Evolutionary conservation across 306 rosid species (phyloP).

Genomic region (Gleditsia sinensis): DNA sequence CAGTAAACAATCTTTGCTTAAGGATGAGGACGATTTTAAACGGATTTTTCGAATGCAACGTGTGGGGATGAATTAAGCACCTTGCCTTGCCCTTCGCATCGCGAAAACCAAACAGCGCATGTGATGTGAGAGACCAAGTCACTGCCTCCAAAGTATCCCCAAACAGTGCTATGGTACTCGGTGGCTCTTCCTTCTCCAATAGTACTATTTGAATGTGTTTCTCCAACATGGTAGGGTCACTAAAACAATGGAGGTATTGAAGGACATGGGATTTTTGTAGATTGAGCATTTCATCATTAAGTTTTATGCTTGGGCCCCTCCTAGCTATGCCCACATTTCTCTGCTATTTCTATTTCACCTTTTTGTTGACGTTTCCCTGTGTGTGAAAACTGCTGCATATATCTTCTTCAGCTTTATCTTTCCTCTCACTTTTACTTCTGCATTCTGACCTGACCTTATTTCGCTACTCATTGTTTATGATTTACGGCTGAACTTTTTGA

Average conservation of each 20-base stretch:
- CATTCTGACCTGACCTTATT: not conserved
- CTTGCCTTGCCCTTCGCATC: slow-evolving; percentile 13
- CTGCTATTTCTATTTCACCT: too few species aligned
- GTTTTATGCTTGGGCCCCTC: too few species aligned
- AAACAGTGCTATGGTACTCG: too few species aligned
- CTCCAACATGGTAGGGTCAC: too few species aligned
- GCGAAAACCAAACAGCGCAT: slow-evolving; percentile 32
- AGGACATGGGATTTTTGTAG: not conserved
- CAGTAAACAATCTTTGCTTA: too few species aligned
- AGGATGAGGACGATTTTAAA: slow-evolving; percentile 30
- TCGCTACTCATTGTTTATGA: not conserved
- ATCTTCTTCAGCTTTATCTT: slow-evolving; percentile 19
- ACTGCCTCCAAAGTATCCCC: too few species aligned
- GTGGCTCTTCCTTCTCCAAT: too few species aligned
- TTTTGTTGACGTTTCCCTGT: too few species aligned
- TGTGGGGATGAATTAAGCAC: slow-evolving; percentile 46
- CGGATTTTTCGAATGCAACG: slow-evolving; percentile 51
- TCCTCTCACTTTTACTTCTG: not conserved
- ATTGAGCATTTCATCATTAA: slow-evolving; percentile 6
- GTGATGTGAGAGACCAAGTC: slow-evolving; percentile 36
- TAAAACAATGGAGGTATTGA: too few species aligned
- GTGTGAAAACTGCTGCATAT: too few species aligned
- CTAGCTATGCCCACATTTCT: too few species aligned
- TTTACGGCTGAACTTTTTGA: slow-evolving; percentile 1
- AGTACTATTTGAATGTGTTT: too few species aligned